phyloP scores from a whole-genome alignment of 352 stramenopile genomes.

The Globisporangium uncinulatum region DNA sequence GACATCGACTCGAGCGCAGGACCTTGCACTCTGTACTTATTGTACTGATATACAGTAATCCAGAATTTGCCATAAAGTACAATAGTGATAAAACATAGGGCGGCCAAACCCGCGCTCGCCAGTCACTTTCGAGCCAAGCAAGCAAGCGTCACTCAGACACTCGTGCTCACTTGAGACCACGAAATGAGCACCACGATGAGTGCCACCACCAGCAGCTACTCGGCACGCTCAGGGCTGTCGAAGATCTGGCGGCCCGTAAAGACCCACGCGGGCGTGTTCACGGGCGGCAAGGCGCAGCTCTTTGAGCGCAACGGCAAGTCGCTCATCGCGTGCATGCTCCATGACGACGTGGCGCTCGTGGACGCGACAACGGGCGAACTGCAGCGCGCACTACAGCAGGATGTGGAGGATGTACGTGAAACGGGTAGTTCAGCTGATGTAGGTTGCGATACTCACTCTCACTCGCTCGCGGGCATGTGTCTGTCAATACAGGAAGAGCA shows the following conservation, averaged over 20 bases:
- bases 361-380: slow-evolving; percentile 66
- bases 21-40: too few relatives aligned
- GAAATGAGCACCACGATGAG: slow-evolving; percentile 7
- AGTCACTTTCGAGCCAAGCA: not conserved
- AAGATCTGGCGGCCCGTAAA: slow-evolving; percentile 81
- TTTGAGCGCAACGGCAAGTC: slow-evolving; percentile 27
- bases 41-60: too few relatives aligned
- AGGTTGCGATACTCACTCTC: not conserved
- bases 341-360: slow-evolving; percentile 79
- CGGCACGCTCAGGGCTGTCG: slow-evolving; percentile 53
- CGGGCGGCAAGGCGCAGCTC: slow-evolving; percentile 73
- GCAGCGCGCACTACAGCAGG: slow-evolving; percentile 67
- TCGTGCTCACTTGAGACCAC: not conserved
- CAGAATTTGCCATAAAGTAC: too few relatives aligned
- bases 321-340: slow-evolving; percentile 71
- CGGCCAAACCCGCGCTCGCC: not conserved
- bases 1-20: too few relatives aligned
- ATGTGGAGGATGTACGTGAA: slow-evolving; percentile 43
- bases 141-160: not conserved
- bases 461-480: not conserved
- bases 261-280: slow-evolving; percentile 75
- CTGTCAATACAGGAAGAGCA: slow-evolving; percentile 35
- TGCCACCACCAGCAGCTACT: slow-evolving; percentile 37
- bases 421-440: not conserved
- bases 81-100: not conserved